Evolutionary conservation across 345 rosid species (phyloP), one percentile per base, ranked within the genome.

Genomic region (Punica granatum): DNA sequence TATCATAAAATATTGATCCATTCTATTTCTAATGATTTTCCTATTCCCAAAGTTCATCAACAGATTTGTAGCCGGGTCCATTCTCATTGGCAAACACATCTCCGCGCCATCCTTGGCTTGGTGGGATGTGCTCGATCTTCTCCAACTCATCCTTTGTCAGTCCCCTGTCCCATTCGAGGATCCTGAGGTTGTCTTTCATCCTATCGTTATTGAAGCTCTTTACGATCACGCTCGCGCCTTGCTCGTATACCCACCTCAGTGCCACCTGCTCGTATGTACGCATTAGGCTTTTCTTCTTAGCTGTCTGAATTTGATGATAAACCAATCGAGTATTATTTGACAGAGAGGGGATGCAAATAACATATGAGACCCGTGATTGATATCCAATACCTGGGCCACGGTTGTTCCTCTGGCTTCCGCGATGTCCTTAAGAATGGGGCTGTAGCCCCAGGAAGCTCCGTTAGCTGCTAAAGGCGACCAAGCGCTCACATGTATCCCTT

Each of bases 361-460:
- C n/a, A n/a, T n/a, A n/a, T n/a, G n/a, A n/a, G n/a, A n/a, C n/a
- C n/a, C n/a, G n/a, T 41, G 58, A 68, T 31, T n/a, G 26, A 60
- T 18, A n/a, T n/a, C n/a, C 32, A 26, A 19, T 13, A 79, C 86
- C 83, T 79, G 82, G 0, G 71, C 80, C 41, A 73, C 60, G 2
- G 76, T 58, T 43, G 77, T 82, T 48, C 70, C 70, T 60, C 21
- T 70, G 3, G 70, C 65, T 25, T 14, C 16, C 1, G 86, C 82
- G n/a, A 82, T 75, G 16, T 82, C 72, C 19, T 79, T 36, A 7
- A 79, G 76, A 1, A 67, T 58, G 21, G 68, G 54, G 41, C 67
- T 56, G 13, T 79, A n/a, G 4, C 86, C 86, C 86, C 86, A 82
- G 0, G 2, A 0, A 0, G 78, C 39, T n/a, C 86, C 83, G 10